Percentiles rank a stretch among this genome's conserved stretches.
phyloP scores from a whole-genome alignment of 176 grass and related monocot genomes.

The Oryza brachyantha region DNA sequence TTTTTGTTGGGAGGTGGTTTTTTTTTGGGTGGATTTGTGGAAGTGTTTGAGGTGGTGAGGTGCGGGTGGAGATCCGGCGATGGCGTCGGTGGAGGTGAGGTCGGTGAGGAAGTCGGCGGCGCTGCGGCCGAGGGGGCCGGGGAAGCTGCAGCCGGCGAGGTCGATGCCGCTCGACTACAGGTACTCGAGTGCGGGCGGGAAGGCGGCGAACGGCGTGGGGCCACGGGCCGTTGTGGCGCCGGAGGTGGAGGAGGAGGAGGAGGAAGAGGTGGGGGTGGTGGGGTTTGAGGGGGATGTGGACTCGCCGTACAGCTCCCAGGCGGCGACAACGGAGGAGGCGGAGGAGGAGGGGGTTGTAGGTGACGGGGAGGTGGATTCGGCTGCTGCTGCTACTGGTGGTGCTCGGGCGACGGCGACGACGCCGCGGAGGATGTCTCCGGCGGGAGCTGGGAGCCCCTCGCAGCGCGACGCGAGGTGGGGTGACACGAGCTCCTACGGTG shows the following conservation, averaged over 20 bases:
- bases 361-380: constrained; percentile 37
- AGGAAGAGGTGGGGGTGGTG: constrained; percentile 30
- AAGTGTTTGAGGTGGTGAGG: constrained; percentile 4
- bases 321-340: constrained; percentile 34
- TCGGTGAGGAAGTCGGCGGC: constrained; percentile 56
- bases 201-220: constrained; percentile 24
- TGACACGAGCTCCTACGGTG: constrained; percentile 80
- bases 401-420: neutral
- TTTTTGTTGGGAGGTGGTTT: no score
- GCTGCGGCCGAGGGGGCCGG: constrained; percentile 44
- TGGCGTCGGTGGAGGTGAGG: constrained; percentile 79
- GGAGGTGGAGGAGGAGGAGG: constrained; percentile 9
- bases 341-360: constrained; percentile 23
- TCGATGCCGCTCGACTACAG: constrained; percentile 69
- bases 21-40: neutral
- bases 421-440: constrained; percentile 23
- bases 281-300: constrained; percentile 41
- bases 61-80: constrained; percentile 40
- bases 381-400: neutral
- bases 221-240: constrained; percentile 1
- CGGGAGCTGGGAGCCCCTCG: constrained; percentile 31
- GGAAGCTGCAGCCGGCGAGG: constrained; percentile 55
- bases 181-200: constrained; percentile 11
- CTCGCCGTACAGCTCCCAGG: constrained; percentile 74
- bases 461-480: constrained; percentile 57